phyloP scores from a whole-genome alignment of 2,329 filamentous ascomycete genomes.

The Cercospora sp. region DNA sequence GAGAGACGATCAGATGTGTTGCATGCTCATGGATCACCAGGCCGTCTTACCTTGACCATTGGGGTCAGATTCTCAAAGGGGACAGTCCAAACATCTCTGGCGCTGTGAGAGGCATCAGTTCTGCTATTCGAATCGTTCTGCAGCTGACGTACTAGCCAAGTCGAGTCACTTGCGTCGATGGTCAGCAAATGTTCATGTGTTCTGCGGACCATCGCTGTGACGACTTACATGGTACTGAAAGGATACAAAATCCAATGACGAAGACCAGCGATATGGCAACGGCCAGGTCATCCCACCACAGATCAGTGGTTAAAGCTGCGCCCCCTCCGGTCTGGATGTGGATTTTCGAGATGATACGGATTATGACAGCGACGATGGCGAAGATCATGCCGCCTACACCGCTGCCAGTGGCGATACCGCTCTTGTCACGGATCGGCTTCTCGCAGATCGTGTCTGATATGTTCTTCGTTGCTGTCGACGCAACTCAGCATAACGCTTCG shows the following conservation, averaged over 20 bases:
- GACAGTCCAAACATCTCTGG: too few species aligned
- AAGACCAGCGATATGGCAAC: constrained; percentile 1
- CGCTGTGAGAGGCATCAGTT: too few species aligned
- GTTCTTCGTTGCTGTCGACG: constrained; percentile 16
- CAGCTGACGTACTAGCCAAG: too few species aligned
- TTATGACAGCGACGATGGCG: constrained; percentile 12
- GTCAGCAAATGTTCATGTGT: too few species aligned
- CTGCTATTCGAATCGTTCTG: too few species aligned
- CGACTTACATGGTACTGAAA: too few species aligned
- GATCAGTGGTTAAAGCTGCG: constrained; percentile 1
- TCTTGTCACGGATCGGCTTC: constrained; percentile 9
- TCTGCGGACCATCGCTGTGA: too few species aligned
- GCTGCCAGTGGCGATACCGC: not conserved
- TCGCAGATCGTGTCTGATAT: constrained; percentile 15
- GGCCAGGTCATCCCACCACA: constrained; percentile 19
- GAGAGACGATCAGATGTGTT: constrained; percentile 7
- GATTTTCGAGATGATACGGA: constrained; percentile 23
- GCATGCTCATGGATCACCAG: not conserved
- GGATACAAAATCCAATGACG: not conserved
- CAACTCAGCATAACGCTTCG: too few species aligned
- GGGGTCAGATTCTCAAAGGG: too few species aligned
- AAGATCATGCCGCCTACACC: constrained; percentile 15
- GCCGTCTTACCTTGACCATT: not conserved
- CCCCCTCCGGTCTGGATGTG: constrained; percentile 1
- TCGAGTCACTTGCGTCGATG: too few species aligned